phyloP scores from a whole-genome alignment of 148 eudicot genomes.

The Pharnaceum exiguum region DNA sequence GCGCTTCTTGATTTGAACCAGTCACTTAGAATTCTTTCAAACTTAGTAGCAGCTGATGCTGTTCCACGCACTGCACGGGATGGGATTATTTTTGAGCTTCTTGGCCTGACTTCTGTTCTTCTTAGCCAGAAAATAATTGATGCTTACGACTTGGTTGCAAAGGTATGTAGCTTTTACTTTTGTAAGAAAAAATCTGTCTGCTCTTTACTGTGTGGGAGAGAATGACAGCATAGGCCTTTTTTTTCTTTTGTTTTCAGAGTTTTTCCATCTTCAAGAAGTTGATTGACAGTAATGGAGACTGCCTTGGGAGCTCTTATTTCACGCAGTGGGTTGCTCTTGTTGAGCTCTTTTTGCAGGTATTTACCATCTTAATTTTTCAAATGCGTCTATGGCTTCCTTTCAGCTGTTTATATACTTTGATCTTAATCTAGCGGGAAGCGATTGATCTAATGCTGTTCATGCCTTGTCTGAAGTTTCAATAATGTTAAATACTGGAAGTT shows the following conservation, averaged over 20 bases:
- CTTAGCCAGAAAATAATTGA: slow-evolving; percentile 45
- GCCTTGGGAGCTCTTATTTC: slow-evolving; percentile 57
- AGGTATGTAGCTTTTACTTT: slow-evolving; percentile 37
- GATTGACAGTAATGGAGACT: slow-evolving; percentile 48
- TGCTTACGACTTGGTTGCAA: slow-evolving; percentile 59
- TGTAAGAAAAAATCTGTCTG: not conserved
- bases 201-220: not conserved
- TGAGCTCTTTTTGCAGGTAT: slow-evolving; percentile 73
- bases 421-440: no score
- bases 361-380: slow-evolving; percentile 13
- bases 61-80: slow-evolving; percentile 49
- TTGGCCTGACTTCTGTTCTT: slow-evolving; percentile 53
- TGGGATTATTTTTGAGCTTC: slow-evolving; percentile 70
- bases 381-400: no score
- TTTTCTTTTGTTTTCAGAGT: slow-evolving; percentile 46
- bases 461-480: no score
- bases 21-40: slow-evolving; percentile 78
- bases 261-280: slow-evolving; percentile 56
- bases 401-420: no score
- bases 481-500: no score
- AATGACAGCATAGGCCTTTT: not conserved
- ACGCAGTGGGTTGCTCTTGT: slow-evolving; percentile 76
- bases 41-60: slow-evolving; percentile 81
- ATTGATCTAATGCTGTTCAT: no score
- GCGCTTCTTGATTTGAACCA: slow-evolving; percentile 52